Evolutionary conservation across 306 rosid genomes (phyloP).

Genomic region (Alnus rubra): DNA sequence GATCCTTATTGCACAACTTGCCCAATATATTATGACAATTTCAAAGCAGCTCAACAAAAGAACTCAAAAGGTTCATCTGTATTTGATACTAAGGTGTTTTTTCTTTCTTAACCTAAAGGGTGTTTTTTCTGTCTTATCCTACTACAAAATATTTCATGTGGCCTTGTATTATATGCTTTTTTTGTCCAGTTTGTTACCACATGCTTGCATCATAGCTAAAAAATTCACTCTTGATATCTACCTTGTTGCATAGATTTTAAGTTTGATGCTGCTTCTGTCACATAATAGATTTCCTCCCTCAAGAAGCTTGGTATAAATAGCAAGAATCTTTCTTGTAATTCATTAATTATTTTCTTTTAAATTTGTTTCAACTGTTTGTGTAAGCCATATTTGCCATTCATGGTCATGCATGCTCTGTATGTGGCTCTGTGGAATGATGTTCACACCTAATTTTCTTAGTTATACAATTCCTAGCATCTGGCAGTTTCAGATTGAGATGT

Average conservation of each 20-base stretch:
- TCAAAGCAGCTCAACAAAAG: constrained; percentile 45
- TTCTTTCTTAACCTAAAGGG: constrained; percentile 28
- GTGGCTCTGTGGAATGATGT: neutral
- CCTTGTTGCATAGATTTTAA: neutral
- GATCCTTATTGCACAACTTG: constrained; percentile 94
- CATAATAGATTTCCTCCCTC: neutral
- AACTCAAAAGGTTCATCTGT: constrained; percentile 37
- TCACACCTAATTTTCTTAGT: neutral
- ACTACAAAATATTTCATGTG: constrained; percentile 15
- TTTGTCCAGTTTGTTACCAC: neutral
- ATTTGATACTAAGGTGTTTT: constrained; percentile 61
- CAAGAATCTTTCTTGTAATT: neutral
- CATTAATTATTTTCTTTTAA: neutral
- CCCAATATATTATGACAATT: constrained; percentile 61
- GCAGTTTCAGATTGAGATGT: neutral
- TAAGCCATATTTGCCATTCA: neutral
- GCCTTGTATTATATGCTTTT: constrained; percentile 1
- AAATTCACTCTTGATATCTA: neutral
- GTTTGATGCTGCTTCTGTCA: constrained; percentile 9
- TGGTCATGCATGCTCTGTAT: neutral
- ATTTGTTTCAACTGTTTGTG: neutral
- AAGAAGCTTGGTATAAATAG: neutral
- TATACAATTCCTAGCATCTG: neutral
- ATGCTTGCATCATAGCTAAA: constrained; percentile 4
- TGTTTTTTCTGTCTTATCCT: neutral